A percentile compares a stretch with the other conserved stretches of the same genome.
Conservation (phyloP, 2,329 filamentous ascomycete species). For the Penicillium sp. region DNA sequence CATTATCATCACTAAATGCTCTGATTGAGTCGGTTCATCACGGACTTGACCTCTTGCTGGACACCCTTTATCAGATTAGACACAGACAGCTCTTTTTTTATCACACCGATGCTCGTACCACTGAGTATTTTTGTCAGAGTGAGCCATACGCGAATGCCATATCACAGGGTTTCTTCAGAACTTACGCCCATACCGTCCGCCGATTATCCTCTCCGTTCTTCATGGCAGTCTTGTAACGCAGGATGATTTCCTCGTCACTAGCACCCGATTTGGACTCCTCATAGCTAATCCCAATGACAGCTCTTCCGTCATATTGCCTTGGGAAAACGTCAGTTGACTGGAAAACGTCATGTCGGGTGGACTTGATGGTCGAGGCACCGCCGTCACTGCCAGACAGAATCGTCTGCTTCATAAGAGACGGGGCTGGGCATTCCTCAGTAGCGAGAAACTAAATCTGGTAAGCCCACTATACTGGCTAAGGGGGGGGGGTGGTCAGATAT, state of each 20-base stretch:
- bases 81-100: conserved; percentile 13
- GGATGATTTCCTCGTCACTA: conserved; percentile 19
- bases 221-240: conserved; percentile 16
- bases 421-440: conserved; percentile 45
- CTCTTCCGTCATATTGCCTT: conserved; percentile 20
- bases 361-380: conserved; percentile 50
- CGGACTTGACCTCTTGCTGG: conserved; percentile 7
- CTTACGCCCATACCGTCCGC: conserved; percentile 24
- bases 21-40: conserved; percentile 3
- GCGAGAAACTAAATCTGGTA: conserved; percentile 43
- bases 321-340: conserved; percentile 23
- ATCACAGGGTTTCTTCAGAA: background rate
- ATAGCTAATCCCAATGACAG: conserved; percentile 17
- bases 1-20: background rate
- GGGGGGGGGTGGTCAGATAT: background rate
- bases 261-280: conserved; percentile 11
- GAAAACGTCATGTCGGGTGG: conserved; percentile 19
- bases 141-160: background rate
- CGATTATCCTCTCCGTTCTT: conserved; percentile 15
- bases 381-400: conserved; percentile 48
- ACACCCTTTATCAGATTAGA: conserved; percentile 11
- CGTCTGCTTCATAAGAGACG: conserved; percentile 43
- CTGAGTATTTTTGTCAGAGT: conserved; percentile 1
- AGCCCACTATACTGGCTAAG: conserved; percentile 17
- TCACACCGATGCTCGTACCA: conserved; percentile 19